These are phyloP conservation scores for Mortierella sp. DNA, from an alignment of 371 early-diverging fungal species.

Conservation along the genomic window DNA sequence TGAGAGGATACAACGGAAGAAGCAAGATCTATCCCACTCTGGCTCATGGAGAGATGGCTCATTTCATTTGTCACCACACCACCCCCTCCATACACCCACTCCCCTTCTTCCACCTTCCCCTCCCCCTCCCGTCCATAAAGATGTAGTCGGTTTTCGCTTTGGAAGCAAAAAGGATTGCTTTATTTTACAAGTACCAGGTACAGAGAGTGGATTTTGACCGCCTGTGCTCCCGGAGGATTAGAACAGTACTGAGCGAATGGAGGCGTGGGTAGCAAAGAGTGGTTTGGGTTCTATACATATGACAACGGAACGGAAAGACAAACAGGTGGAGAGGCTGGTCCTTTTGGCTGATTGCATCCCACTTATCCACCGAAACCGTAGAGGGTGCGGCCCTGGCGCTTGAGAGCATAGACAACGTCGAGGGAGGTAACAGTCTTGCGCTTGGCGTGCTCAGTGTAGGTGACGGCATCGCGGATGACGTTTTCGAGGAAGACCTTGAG, in stretches of 20 bases:
- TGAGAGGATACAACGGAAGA: too few species aligned
- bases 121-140: too few species aligned
- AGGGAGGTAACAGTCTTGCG: constrained; percentile 92
- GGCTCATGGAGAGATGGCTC: too few species aligned
- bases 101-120: too few species aligned
- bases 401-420: constrained; percentile 98
- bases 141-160: too few species aligned
- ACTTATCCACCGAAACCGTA: constrained; percentile 58
- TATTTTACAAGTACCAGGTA: constrained; percentile 41
- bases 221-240: constrained; percentile 23
- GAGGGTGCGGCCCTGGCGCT: constrained; percentile 90
- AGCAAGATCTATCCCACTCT: too few species aligned
- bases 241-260: constrained; percentile 9
- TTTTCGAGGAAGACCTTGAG: constrained; percentile 98
- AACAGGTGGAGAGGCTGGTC: constrained; percentile 2
- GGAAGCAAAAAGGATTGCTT: constrained; percentile 21
- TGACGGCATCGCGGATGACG: constrained; percentile 98
- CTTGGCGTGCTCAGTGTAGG: constrained; percentile 99
- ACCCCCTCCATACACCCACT: too few species aligned
- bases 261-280: background rate
- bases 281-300: constrained; percentile 33
- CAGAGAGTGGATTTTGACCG: constrained; percentile 12
- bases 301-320: constrained; percentile 3
- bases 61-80: too few species aligned
- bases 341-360: background rate